A percentile compares a stretch with the other conserved stretches of the same genome.
Conservation (phyloP, 1,284 basidiomycete species). For the Blastosporella zonata region DNA sequence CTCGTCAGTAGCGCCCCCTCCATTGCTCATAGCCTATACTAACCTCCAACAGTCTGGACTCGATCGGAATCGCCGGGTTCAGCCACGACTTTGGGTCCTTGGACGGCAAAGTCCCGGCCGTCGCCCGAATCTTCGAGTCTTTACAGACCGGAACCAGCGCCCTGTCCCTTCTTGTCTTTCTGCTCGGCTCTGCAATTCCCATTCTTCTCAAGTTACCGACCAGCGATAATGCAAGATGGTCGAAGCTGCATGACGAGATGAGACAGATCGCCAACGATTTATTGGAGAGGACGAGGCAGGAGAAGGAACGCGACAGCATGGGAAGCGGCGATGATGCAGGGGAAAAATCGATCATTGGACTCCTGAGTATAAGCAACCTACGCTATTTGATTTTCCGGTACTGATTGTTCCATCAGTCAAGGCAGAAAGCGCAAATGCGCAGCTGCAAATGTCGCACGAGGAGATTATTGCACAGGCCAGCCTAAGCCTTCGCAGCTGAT, state of each 20-base stretch:
- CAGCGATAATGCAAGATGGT: constrained; percentile 31
- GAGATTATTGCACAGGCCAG: constrained; percentile 60
- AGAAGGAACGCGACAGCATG: constrained; percentile 38
- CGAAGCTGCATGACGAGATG: constrained; percentile 38
- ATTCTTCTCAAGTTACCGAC: constrained; percentile 43
- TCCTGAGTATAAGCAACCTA: constrained; percentile 39
- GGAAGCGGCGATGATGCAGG: constrained; percentile 29
- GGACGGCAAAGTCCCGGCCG: constrained; percentile 41
- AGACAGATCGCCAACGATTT: constrained; percentile 45
- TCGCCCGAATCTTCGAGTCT: constrained; percentile 46
- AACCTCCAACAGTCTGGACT: constrained; percentile 43
- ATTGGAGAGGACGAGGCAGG: constrained; percentile 40
- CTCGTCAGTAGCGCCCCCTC: constrained; percentile 24
- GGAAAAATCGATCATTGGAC: constrained; percentile 52
- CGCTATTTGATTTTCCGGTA: neutral
- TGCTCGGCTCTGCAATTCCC: constrained; percentile 44
- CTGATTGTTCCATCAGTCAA: constrained; percentile 39
- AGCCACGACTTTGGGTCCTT: constrained; percentile 56
- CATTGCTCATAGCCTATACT: neutral
- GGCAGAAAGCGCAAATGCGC: constrained; percentile 41
- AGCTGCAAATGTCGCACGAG: constrained; percentile 53
- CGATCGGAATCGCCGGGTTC: constrained; percentile 56
- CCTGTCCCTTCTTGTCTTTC: constrained; percentile 30
- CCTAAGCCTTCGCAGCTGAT: neutral
- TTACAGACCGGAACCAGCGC: constrained; percentile 30